Percentiles rank a stretch among this genome's conserved stretches.
Conservation (phyloP, 2,329 filamentous ascomycete species). For the Colletotrichum sp. region DNA sequence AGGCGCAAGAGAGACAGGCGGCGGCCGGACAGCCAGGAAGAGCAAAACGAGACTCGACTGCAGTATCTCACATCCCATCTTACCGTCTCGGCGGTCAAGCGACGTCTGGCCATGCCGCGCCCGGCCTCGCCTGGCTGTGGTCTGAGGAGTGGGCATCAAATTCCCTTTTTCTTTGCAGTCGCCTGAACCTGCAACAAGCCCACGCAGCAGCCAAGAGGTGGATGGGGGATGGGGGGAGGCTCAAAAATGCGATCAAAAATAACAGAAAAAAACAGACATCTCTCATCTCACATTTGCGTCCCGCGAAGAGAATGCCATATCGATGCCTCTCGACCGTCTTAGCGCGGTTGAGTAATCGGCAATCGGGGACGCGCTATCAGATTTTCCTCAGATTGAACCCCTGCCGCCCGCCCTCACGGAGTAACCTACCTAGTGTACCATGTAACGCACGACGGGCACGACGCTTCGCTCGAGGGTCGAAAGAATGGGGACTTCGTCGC, state of each 20-base stretch:
- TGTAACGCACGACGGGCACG: not conserved
- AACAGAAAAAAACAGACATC: not conserved
- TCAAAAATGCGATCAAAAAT: not conserved
- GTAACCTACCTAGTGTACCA: not conserved
- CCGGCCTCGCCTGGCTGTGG: not conserved
- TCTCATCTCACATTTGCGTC: not conserved
- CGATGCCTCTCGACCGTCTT: not conserved
- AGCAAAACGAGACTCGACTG: not conserved
- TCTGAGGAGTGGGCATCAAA: not conserved
- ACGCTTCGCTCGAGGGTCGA: not conserved
- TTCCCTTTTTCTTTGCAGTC: not conserved
- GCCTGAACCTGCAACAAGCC: not conserved
- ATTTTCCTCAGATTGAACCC: slow-evolving; percentile 1
- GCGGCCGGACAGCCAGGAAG: not conserved
- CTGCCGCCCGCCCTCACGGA: not conserved
- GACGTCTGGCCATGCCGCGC: not conserved
- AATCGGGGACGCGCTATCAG: slow-evolving; percentile 10
- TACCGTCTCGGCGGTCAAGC: not conserved
- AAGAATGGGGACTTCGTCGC: not conserved
- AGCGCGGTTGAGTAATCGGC: slow-evolving; percentile 13
- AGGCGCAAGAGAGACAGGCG: not conserved
- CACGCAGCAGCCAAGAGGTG: not conserved
- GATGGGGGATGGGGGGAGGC: not conserved
- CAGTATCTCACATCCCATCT: slow-evolving; percentile 1
- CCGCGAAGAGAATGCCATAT: not conserved